phyloP scores from a whole-genome alignment of 768 basidiomycete species.

The Pilatotrama ljubarskyi region DNA sequence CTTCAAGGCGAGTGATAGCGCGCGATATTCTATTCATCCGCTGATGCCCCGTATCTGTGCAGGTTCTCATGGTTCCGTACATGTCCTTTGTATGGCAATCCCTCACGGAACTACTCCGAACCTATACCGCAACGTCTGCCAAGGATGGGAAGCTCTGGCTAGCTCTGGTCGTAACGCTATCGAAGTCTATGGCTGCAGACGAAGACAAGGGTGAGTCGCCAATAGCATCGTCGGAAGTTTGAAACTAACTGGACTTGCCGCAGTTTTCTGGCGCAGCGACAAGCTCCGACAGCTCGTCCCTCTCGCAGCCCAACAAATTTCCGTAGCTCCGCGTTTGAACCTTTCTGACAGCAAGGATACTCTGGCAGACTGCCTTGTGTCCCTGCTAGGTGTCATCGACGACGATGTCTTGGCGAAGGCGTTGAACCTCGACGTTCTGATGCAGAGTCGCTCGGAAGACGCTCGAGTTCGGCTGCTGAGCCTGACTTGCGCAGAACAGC shows the following conservation, averaged over 20 bases:
- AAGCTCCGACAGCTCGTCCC: conserved; percentile 64
- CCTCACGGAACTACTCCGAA: conserved; percentile 60
- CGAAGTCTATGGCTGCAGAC: conserved; percentile 72
- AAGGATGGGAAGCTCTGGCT: conserved; percentile 58
- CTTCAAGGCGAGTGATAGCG: conserved; percentile 67
- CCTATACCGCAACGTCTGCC: conserved; percentile 39
- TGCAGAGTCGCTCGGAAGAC: conserved; percentile 89
- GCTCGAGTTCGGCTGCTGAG: conserved; percentile 67
- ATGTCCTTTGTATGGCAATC: conserved; percentile 75
- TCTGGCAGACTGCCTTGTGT: conserved; percentile 52
- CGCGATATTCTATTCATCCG: background rate
- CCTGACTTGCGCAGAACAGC: conserved; percentile 59
- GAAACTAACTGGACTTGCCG: background rate
- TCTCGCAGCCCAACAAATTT: conserved; percentile 65
- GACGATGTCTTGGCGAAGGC: conserved; percentile 67
- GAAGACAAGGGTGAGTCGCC: conserved; percentile 64
- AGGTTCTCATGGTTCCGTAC: conserved; percentile 91
- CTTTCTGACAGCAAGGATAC: conserved; percentile 39
- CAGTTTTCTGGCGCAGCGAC: conserved; percentile 91
- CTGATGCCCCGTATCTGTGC: background rate
- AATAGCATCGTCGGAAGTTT: background rate
- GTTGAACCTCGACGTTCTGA: conserved; percentile 80
- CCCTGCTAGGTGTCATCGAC: conserved; percentile 55
- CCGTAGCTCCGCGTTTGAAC: conserved; percentile 43
- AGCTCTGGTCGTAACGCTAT: conserved; percentile 57